Conservation (phyloP, 2,329 filamentous ascomycete species). For the Sarocladium brachiariae region DNA sequence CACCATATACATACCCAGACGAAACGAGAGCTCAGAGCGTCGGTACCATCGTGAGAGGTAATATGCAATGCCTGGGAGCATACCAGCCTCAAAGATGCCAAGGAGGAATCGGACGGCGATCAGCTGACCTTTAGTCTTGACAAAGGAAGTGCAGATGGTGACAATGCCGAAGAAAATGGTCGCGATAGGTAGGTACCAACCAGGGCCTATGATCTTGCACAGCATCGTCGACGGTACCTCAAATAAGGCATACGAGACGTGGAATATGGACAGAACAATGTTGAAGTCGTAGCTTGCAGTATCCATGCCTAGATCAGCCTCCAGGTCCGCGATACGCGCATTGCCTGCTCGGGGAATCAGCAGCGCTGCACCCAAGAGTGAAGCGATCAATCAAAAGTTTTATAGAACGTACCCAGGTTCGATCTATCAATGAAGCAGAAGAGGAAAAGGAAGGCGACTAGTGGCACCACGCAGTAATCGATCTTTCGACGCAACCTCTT, state of each 20-base stretch:
- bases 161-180: constrained; percentile 51
- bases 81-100: constrained; percentile 64
- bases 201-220: constrained; percentile 59
- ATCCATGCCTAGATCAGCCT: constrained; percentile 27
- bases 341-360: constrained; percentile 24
- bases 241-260: constrained; percentile 8
- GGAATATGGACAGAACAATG: constrained; percentile 22
- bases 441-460: constrained; percentile 27
- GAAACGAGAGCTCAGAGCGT: constrained; percentile 54
- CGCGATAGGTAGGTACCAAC: constrained; percentile 55
- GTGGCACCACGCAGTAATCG: constrained; percentile 26
- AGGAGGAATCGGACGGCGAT: constrained; percentile 59
- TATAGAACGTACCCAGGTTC: constrained; percentile 28
- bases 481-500: constrained; percentile 12
- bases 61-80: constrained; percentile 65
- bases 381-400: no score
- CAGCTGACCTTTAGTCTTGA: constrained; percentile 33
- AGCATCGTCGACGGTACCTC: constrained; percentile 54
- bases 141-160: constrained; percentile 56
- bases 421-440: constrained; percentile 31
- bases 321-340: constrained; percentile 30
- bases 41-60: constrained; percentile 60
- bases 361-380: no score
- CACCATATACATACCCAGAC: constrained; percentile 57
- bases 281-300: constrained; percentile 29